These are phyloP conservation scores for Phanerochaete carnosa DNA, from an alignment of 768 basidiomycete species.

Conservation along the genomic window DNA sequence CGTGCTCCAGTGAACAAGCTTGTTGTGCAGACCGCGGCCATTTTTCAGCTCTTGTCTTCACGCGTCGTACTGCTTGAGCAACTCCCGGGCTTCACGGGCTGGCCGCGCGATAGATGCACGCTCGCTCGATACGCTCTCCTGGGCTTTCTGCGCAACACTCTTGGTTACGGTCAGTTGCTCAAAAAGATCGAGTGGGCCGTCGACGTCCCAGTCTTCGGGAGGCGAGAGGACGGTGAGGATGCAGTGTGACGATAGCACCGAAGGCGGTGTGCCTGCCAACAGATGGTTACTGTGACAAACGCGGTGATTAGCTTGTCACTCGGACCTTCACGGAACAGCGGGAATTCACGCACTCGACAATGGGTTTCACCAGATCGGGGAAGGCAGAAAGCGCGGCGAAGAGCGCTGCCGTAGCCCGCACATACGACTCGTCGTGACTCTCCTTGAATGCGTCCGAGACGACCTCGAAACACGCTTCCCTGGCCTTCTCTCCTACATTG, in stretches of 20 bases:
- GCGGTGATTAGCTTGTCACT: conserved; percentile 3
- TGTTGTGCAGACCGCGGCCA: too few species aligned
- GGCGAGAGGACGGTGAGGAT: conserved; percentile 54
- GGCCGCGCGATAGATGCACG: conserved; percentile 72
- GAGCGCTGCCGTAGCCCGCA: conserved; percentile 59
- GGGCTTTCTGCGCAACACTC: conserved; percentile 68
- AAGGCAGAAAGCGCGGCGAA: conserved; percentile 62
- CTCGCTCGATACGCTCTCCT: conserved; percentile 66
- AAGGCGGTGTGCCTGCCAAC: conserved; percentile 63
- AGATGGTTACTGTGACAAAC: conserved; percentile 51
- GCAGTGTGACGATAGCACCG: conserved; percentile 56
- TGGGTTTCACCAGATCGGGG: conserved; percentile 58
- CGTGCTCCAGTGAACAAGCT: too few species aligned
- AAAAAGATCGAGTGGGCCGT: conserved; percentile 51
- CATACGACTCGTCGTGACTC: conserved; percentile 66
- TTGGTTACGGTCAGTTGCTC: conserved; percentile 58
- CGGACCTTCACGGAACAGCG: neutral
- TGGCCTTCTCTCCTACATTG: conserved; percentile 75
- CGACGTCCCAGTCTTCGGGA: conserved; percentile 36
- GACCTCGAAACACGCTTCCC: conserved; percentile 71
- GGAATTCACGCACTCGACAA: conserved; percentile 57
- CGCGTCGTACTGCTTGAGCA: conserved; percentile 34
- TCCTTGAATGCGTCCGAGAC: conserved; percentile 78
- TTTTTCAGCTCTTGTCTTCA: too few species aligned
- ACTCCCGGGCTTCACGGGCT: conserved; percentile 78